phyloP scores from a whole-genome alignment of 257 asterid species.

The Linaria vulgaris region DNA sequence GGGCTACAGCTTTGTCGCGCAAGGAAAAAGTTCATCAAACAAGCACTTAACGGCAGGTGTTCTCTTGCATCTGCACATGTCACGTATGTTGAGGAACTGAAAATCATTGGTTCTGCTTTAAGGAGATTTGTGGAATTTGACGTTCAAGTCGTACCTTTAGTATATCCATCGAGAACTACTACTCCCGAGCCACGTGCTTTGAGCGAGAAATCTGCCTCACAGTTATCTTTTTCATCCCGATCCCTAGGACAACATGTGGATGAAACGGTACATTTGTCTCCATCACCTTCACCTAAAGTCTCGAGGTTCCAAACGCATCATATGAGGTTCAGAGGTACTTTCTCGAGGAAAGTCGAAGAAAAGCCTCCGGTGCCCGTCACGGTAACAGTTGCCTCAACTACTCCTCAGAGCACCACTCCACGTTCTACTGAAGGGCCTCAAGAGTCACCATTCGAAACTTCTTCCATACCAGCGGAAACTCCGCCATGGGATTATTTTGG shows the following conservation, averaged over 20 bases:
- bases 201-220: conserved; percentile 58
- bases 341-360: conserved; percentile 80
- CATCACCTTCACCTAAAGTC: conserved; percentile 60
- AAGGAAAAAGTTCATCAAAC: conserved; percentile 85
- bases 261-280: conserved; percentile 43
- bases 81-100: conserved; percentile 68
- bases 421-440: conserved; percentile 52
- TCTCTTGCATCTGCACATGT: conserved; percentile 81
- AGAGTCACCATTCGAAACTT: conserved; percentile 17
- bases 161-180: conserved; percentile 42
- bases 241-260: conserved; percentile 58
- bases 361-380: conserved; percentile 54
- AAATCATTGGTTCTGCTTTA: conserved; percentile 60
- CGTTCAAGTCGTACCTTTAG: conserved; percentile 47
- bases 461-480: conserved; percentile 43
- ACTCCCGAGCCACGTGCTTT: conserved; percentile 49
- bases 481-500: conserved; percentile 97
- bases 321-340: conserved; percentile 66
- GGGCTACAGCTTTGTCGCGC: conserved; percentile 91
- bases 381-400: conserved; percentile 55
- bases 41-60: conserved; percentile 93
- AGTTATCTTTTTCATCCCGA: conserved; percentile 54
- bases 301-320: conserved; percentile 52
- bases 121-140: conserved; percentile 76
- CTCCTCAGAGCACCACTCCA: conserved; percentile 66